These are phyloP conservation scores for Saccharomyces hybrid DNA, from an alignment of 1,139 yeast species.

Conservation along the genomic window DNA sequence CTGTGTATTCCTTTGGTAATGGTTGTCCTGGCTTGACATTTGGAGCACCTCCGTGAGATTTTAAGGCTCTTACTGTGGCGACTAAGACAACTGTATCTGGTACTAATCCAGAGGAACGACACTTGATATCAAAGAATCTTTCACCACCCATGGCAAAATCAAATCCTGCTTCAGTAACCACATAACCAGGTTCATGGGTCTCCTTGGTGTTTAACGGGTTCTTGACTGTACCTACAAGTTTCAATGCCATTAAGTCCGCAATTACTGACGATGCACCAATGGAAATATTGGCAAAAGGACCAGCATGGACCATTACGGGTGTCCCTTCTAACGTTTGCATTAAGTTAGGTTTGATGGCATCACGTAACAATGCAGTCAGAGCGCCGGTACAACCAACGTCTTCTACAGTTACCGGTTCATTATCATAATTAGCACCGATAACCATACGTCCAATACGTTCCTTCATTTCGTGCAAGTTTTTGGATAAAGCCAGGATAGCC, in stretches of 20 bases:
- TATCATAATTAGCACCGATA: constrained; percentile 56
- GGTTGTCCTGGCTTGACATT: constrained; percentile 95
- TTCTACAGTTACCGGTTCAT: constrained; percentile 66
- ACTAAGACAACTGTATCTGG: constrained; percentile 95
- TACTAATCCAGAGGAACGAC: constrained; percentile 82
- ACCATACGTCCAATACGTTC: constrained; percentile 64
- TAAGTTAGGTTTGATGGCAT: constrained; percentile 72
- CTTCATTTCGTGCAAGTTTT: constrained; percentile 59
- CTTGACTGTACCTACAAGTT: constrained; percentile 42
- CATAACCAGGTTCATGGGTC: constrained; percentile 68
- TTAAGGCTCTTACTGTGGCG: constrained; percentile 94
- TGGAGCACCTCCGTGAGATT: constrained; percentile 98
- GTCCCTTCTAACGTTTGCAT: constrained; percentile 85
- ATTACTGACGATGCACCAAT: constrained; percentile 79
- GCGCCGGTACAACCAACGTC: constrained; percentile 81
- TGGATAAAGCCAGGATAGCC: constrained; percentile 73
- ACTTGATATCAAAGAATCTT: constrained; percentile 91
- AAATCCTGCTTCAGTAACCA: constrained; percentile 96
- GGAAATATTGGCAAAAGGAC: constrained; percentile 80
- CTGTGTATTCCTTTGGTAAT: constrained; percentile 76
- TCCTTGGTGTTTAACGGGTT: constrained; percentile 43
- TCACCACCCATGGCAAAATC: constrained; percentile 99
- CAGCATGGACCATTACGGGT: constrained; percentile 79
- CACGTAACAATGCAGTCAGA: constrained; percentile 66
- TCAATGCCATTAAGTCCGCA: constrained; percentile 69